A percentile compares a stretch with the other conserved stretches of the same genome.
Conservation (phyloP, 208 protist genomes). For the Sergeia podlipaevii region DNA sequence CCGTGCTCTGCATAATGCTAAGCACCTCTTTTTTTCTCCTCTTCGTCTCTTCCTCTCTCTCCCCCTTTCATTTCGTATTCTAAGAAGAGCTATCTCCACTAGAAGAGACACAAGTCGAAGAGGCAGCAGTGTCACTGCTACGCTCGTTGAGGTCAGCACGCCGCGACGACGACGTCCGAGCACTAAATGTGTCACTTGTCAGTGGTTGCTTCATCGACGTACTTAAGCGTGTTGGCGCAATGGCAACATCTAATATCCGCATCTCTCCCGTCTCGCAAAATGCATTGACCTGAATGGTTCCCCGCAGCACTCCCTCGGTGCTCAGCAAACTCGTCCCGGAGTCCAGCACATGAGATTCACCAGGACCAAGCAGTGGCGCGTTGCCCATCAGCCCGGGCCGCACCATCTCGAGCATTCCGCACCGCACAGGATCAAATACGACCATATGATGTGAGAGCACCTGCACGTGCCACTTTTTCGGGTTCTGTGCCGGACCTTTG, state of each 20-base stretch:
- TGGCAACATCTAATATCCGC: constrained; percentile 59
- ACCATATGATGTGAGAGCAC: constrained; percentile 76
- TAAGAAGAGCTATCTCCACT: too few relatives aligned
- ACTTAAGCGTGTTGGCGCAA: constrained; percentile 64
- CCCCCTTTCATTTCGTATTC: too few relatives aligned
- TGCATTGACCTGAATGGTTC: constrained; percentile 79
- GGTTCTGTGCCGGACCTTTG: constrained; percentile 40
- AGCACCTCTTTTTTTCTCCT: too few relatives aligned
- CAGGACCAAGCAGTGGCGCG: constrained; percentile 62
- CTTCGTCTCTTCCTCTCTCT: too few relatives aligned
- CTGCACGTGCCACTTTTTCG: constrained; percentile 70
- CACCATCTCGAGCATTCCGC: constrained; percentile 59
- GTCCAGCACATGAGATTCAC: constrained; percentile 76
- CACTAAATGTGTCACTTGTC: constrained; percentile 5
- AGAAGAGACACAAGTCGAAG: not conserved
- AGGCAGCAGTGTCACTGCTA: constrained; percentile 6
- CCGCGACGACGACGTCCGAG: constrained; percentile 3
- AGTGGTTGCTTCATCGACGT: not conserved
- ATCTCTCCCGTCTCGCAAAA: constrained; percentile 70
- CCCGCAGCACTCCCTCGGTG: constrained; percentile 63
- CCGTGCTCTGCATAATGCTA: too few relatives aligned
- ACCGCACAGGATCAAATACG: constrained; percentile 42
- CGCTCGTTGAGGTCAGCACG: constrained; percentile 3
- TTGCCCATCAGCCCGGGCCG: constrained; percentile 75
- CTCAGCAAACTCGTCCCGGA: constrained; percentile 52